A percentile compares a stretch with the other conserved stretches of the same genome.
phyloP scores from a whole-genome alignment of 1,139 yeast genomes.

The Casaregolazyma suthepensis region DNA sequence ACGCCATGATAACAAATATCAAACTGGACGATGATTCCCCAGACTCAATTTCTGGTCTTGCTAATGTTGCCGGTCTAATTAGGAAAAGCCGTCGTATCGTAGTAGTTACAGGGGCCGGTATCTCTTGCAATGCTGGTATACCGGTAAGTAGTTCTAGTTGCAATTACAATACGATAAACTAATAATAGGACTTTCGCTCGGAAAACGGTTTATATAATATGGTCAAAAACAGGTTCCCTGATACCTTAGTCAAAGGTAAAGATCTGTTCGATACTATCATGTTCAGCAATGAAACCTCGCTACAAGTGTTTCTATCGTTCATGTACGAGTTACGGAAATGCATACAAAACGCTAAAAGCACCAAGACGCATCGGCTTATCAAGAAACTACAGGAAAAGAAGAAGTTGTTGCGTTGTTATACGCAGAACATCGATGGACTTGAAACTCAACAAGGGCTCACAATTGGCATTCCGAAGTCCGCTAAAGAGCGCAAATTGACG shows the following conservation, averaged over 20 bases:
- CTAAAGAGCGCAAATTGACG: conserved; percentile 25
- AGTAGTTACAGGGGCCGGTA: conserved; percentile 83
- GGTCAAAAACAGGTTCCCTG: conserved; percentile 60
- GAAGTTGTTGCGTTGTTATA: conserved; percentile 74
- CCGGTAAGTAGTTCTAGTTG: conserved; percentile 40
- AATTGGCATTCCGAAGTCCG: conserved; percentile 20
- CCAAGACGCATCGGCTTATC: conserved; percentile 77
- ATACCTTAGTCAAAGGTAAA: conserved; percentile 66
- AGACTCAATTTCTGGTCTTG: conserved; percentile 7
- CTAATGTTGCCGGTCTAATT: conserved; percentile 22
- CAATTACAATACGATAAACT: not conserved
- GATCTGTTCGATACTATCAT: conserved; percentile 84
- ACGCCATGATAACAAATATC: conserved; percentile 12
- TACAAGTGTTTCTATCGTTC: conserved; percentile 68
- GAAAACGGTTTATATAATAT: conserved; percentile 73
- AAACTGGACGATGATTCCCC: conserved; percentile 5
- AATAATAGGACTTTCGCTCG: conserved; percentile 63
- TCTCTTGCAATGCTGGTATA: conserved; percentile 92
- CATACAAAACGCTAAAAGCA: conserved; percentile 64
- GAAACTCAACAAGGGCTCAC: conserved; percentile 40
- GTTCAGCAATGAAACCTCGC: conserved; percentile 60
- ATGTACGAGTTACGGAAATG: conserved; percentile 67
- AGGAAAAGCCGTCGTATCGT: conserved; percentile 24
- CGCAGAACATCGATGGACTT: conserved; percentile 70
- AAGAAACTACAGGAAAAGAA: conserved; percentile 56